Conservation (phyloP, 129 eudicot species). For the Flaveria bidentis region DNA sequence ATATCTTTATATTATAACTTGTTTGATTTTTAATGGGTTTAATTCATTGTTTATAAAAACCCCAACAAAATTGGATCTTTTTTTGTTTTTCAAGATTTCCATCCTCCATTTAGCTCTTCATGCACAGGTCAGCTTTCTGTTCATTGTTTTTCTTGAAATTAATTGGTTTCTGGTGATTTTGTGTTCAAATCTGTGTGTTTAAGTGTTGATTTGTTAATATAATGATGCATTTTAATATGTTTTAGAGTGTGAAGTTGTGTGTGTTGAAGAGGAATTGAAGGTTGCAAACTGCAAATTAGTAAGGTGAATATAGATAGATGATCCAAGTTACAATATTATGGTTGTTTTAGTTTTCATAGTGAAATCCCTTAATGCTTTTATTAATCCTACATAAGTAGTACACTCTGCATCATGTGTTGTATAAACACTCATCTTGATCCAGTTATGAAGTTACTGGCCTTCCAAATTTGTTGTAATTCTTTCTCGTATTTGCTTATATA, state of each 20-base stretch:
- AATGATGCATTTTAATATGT: background rate
- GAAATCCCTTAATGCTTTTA: background rate
- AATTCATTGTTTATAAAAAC: constrained; percentile 34
- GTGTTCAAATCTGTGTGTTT: background rate
- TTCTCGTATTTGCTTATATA: background rate
- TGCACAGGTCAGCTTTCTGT: constrained; percentile 37
- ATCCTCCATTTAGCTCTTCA: constrained; percentile 9
- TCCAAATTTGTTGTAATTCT: background rate
- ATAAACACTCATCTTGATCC: constrained; percentile 14
- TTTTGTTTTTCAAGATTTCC: constrained; percentile 34
- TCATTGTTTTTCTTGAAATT: background rate
- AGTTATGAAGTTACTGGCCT: constrained; percentile 2
- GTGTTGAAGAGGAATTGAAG: background rate
- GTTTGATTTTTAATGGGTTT: constrained; percentile 31
- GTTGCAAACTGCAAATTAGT: background rate
- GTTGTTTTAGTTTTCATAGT: background rate
- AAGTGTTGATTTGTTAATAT: background rate
- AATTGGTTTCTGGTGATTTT: too few species aligned
- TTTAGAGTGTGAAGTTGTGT: constrained; percentile 10
- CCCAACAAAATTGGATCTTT: constrained; percentile 40
- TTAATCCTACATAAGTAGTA: background rate
- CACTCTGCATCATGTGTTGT: constrained; percentile 14
- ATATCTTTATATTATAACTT: constrained; percentile 8
- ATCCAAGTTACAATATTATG: constrained; percentile 9
- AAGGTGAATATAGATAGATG: background rate